Evolutionary conservation across 148 eudicot species (phyloP).

Genomic region (Vaccinium corymbosum): DNA sequence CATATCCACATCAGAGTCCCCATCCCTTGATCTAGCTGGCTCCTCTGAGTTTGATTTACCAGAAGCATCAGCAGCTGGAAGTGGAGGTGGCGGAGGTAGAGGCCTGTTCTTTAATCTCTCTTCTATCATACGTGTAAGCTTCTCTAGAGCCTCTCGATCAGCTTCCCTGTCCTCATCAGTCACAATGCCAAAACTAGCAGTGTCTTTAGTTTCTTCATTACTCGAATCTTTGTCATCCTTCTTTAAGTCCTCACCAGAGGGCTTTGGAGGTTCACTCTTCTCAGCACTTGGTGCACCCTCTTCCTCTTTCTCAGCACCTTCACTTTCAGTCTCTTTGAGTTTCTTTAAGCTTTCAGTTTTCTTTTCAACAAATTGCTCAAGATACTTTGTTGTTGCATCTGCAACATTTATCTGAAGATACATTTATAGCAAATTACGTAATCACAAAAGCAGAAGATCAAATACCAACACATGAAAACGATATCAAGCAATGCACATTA

Average conservation of each 20-base stretch:
- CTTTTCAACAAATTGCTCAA: slow-evolving; percentile 73
- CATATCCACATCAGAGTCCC: slow-evolving; percentile 55
- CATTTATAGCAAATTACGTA: slow-evolving; percentile 6
- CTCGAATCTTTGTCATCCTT: slow-evolving; percentile 46
- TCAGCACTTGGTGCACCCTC: slow-evolving; percentile 36
- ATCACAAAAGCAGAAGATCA: slow-evolving; percentile 1
- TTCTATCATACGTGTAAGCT: slow-evolving; percentile 63
- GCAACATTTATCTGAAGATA: slow-evolving; percentile 62
- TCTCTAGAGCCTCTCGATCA: slow-evolving; percentile 67
- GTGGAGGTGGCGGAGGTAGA: slow-evolving; percentile 67
- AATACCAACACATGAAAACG: neutral
- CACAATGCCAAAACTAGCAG: slow-evolving; percentile 65
- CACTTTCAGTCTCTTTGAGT: slow-evolving; percentile 42
- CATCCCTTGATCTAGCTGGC: slow-evolving; percentile 62
- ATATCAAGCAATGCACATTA: neutral
- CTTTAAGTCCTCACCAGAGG: slow-evolving; percentile 50
- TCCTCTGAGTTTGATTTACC: slow-evolving; percentile 50
- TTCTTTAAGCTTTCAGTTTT: slow-evolving; percentile 51
- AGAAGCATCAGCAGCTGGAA: slow-evolving; percentile 42
- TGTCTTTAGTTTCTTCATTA: slow-evolving; percentile 52
- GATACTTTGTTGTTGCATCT: slow-evolving; percentile 67
- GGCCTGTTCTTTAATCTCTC: slow-evolving; percentile 78
- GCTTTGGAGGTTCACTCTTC: slow-evolving; percentile 43
- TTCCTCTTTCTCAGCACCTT: slow-evolving; percentile 52
- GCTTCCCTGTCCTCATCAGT: slow-evolving; percentile 77